phyloP scores from a whole-genome alignment of 2,329 filamentous ascomycete species.

The Arthrobotrys megalospora region DNA sequence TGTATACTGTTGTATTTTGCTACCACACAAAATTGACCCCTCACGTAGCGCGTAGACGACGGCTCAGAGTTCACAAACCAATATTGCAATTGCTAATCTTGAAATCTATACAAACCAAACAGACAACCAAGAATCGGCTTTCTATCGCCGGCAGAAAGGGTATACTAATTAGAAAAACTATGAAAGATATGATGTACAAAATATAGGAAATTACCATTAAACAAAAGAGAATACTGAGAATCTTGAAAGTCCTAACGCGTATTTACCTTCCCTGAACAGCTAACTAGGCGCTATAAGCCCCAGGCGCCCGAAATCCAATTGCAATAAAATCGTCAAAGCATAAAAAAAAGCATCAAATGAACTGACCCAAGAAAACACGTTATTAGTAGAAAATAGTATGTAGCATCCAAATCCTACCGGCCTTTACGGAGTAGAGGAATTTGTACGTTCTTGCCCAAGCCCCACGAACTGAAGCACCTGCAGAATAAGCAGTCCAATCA shows the following conservation, averaged over 20 bases:
- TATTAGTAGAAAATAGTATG: neutral
- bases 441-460: neutral
- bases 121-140: neutral
- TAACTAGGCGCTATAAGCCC: neutral
- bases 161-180: conserved; percentile 13
- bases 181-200: neutral
- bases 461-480: conserved; percentile 22
- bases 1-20: neutral
- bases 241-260: neutral
- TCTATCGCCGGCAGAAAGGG: neutral
- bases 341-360: neutral
- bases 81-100: conserved; percentile 1
- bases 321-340: neutral
- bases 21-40: neutral
- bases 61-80: neutral
- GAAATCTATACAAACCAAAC: neutral
- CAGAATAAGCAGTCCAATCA: conserved; percentile 12
- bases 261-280: neutral
- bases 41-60: too few relatives aligned
- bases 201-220: conserved; percentile 16
- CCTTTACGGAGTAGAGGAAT: neutral
- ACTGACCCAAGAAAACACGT: neutral
- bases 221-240: neutral
- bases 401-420: too few relatives aligned
- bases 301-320: neutral